Conservation (phyloP, 805 yeast genomes). For the Komagataella kurtzmanii region DNA sequence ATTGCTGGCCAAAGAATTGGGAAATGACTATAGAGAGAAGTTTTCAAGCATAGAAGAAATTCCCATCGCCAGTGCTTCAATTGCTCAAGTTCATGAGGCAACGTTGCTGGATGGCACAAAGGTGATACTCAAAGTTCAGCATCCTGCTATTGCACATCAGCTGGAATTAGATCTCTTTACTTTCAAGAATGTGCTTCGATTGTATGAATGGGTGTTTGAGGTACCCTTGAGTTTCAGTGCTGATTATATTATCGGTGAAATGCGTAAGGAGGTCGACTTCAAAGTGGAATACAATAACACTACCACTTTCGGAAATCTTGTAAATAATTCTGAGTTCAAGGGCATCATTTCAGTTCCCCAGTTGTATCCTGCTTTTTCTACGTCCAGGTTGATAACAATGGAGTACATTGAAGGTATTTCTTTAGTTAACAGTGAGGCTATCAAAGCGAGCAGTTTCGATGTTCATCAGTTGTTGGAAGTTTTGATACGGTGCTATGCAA, state of each 20-base stretch:
- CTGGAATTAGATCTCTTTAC: conserved; percentile 47
- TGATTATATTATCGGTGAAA: conserved; percentile 40
- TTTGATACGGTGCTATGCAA: conserved; percentile 36
- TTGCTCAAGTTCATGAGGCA: conserved; percentile 60
- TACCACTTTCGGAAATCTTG: conserved; percentile 19
- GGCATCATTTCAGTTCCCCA: conserved; percentile 41
- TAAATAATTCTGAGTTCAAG: conserved; percentile 29
- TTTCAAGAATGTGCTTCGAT: conserved; percentile 33
- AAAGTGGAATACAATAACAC: conserved; percentile 41
- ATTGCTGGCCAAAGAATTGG: conserved; percentile 25
- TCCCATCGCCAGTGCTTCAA: conserved; percentile 66
- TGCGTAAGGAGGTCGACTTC: conserved; percentile 52
- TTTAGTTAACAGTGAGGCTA: conserved; percentile 32
- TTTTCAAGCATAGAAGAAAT: conserved; percentile 34
- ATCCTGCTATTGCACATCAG: conserved; percentile 47
- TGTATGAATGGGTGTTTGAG: conserved; percentile 47
- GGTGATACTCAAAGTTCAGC: conserved; percentile 61
- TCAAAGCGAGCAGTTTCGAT: conserved; percentile 30
- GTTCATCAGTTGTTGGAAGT: conserved; percentile 29
- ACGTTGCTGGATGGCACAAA: conserved; percentile 27
- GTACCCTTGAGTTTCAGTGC: conserved; percentile 49
- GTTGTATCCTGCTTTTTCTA: conserved; percentile 29
- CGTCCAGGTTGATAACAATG: conserved; percentile 39
- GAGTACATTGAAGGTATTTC: conserved; percentile 52
- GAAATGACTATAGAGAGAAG: conserved; percentile 23